phyloP scores from a whole-genome alignment of 2,329 filamentous ascomycete genomes.

The Scolecobasidium constrictum region DNA sequence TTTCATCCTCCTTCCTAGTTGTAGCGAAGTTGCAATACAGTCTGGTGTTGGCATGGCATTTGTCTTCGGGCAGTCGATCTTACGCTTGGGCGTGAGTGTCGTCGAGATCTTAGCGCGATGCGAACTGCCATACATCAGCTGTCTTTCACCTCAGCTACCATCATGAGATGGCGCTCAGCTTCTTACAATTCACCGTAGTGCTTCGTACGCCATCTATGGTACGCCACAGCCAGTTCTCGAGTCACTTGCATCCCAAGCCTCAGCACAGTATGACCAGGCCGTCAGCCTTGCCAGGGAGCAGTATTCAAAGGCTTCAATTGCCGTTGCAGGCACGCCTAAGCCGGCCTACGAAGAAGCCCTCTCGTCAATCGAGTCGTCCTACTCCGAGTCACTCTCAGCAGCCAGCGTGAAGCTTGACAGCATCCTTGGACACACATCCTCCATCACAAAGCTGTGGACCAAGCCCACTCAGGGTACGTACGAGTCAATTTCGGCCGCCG shows the following conservation, averaged over 20 bases:
- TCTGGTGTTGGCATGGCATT: no score
- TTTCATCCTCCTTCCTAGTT: constrained; percentile 2
- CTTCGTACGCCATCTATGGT: constrained; percentile 45
- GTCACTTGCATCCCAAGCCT: constrained; percentile 38
- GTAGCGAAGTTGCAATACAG: neutral
- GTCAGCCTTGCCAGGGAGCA: constrained; percentile 55
- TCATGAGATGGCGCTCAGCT: neutral
- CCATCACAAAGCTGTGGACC: constrained; percentile 17
- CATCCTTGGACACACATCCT: constrained; percentile 44
- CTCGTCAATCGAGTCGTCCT: constrained; percentile 56
- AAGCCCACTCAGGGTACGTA: constrained; percentile 36
- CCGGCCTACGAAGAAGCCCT: constrained; percentile 60
- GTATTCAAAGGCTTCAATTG: constrained; percentile 53
- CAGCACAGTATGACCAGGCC: constrained; percentile 52
- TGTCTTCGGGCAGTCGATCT: no score
- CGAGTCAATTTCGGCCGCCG: constrained; percentile 53
- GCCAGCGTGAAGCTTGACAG: constrained; percentile 49
- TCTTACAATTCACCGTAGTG: constrained; percentile 21
- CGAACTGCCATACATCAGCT: no score
- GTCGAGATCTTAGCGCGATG: no score
- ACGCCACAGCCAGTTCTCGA: constrained; percentile 34
- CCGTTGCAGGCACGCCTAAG: constrained; percentile 58
- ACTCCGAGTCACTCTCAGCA: constrained; percentile 52
- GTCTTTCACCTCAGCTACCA: no score
- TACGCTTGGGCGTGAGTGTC: no score